Percentiles rank a stretch among this genome's conserved stretches.
These are phyloP conservation scores for Globisporangium spinosum DNA, from an alignment of 352 stramenopile genomes.

Conservation along the genomic window DNA sequence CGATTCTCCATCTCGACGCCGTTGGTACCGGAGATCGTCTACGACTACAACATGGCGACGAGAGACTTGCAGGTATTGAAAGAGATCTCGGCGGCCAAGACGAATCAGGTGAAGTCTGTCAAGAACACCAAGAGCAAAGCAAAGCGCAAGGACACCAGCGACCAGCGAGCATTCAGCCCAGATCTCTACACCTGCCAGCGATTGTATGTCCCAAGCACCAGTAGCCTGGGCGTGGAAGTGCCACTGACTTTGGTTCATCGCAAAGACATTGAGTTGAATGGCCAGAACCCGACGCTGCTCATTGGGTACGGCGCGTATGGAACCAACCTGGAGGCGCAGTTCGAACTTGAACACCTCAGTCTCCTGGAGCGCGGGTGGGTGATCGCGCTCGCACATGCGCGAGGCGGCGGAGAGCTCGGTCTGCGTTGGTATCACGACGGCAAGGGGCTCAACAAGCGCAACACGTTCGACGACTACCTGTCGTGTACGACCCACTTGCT, in stretches of 20 bases:
- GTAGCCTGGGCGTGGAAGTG: conserved; percentile 38
- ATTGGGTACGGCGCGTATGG: conserved; percentile 90
- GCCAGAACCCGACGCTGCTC: conserved; percentile 77
- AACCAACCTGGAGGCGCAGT: conserved; percentile 82
- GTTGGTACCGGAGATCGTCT: conserved; percentile 72
- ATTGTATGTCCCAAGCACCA: conserved; percentile 38
- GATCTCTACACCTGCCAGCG: conserved; percentile 41
- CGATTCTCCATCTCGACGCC: conserved; percentile 75
- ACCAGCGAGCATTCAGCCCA: conserved; percentile 15
- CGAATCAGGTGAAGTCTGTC: background rate
- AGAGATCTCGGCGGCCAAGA: conserved; percentile 33
- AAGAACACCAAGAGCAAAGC: background rate
- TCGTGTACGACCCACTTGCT: conserved; percentile 66
- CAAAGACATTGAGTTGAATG: conserved; percentile 46
- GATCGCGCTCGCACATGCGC: conserved; percentile 86
- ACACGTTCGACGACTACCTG: conserved; percentile 86
- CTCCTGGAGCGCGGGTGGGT: conserved; percentile 87
- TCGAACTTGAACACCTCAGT: conserved; percentile 79
- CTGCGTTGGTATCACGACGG: conserved; percentile 86
- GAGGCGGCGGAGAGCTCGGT: conserved; percentile 86
- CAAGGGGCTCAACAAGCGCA: conserved; percentile 72
- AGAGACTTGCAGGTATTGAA: conserved; percentile 49
- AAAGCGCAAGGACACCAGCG: background rate
- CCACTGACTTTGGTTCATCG: conserved; percentile 77
- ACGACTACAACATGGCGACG: conserved; percentile 68